Evolutionary conservation across 176 grass and related monocot genomes (phyloP), one percentile per base, ranked within the genome.

Genomic region (Secale cereale): DNA sequence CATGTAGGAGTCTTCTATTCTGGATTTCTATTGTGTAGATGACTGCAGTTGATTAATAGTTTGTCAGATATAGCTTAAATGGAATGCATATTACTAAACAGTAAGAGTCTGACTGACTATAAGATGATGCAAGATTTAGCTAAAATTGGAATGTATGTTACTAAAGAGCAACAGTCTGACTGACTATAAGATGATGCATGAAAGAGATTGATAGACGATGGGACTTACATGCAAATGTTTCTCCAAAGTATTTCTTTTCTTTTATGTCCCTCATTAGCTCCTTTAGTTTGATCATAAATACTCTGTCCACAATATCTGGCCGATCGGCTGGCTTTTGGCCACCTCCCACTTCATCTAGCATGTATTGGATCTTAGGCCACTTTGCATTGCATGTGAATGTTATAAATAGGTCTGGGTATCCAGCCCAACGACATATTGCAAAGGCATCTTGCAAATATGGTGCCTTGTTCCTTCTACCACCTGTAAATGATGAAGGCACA

Each of bases 401-500:
- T 52, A 52, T 52, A 52, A 52, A 52, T 6, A 52, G 48, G 48
- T 52, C 48, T 19, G 48, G 48, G 48, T 52, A 52, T 16, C 48
- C 48, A 52, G 48, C 48, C 48, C 48, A 52, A 52, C 48, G 16
- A 19, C 48, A 52, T 52, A 52, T 52, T 7, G 48, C 16, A 6
- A 52, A 52, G 17, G 48, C 48, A 52, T 52, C 19, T 59, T 59
- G 54, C 19, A 59, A 59, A 39, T 89, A 85, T 12, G 81, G 56
- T 8, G 60, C 70, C 22, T 78, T 78, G 43, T 85, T 85, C 43
- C 66, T 50, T 22, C 66, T 52, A 20, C 76, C 75, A 4, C 59
- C 68, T 20, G 48, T 37, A 81, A 41, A 79, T 30, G 37, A 57
- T 43, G 87, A 70, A 25, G 81, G 66, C 1, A 89, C 10, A 48